Evolutionary conservation across 2,329 filamentous ascomycete genomes (phyloP).

Genomic region (Phoma sp.): DNA sequence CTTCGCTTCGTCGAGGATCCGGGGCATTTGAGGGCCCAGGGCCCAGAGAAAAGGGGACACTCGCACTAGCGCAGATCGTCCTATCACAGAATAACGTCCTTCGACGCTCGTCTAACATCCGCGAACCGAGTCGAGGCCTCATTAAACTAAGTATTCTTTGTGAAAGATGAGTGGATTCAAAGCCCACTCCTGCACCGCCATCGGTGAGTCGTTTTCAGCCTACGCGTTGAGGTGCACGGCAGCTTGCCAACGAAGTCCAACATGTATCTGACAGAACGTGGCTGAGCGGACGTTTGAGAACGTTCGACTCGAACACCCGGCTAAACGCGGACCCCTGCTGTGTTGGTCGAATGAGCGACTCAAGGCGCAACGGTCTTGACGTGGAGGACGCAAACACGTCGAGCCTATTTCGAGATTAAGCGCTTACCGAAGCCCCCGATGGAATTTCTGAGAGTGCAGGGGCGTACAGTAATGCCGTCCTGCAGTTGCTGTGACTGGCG

Average conservation of each 20-base stretch:
- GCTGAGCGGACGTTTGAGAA: slow-evolving; percentile 2
- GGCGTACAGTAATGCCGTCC: background rate
- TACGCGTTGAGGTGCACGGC: background rate
- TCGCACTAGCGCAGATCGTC: slow-evolving; percentile 8
- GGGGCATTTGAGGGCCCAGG: background rate
- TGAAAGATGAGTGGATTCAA: background rate
- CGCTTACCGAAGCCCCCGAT: background rate
- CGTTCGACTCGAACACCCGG: background rate
- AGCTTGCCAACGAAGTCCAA: background rate
- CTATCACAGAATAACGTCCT: slow-evolving; percentile 4
- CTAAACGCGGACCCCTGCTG: slow-evolving; percentile 13
- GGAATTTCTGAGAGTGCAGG: background rate
- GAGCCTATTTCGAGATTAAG: no score
- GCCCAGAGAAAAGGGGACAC: slow-evolving; percentile 8
- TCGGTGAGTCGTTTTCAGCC: background rate
- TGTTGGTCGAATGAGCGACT: background rate
- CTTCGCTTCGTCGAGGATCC: background rate
- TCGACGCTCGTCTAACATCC: background rate
- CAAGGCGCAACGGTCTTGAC: slow-evolving; percentile 1
- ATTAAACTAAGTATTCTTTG: background rate
- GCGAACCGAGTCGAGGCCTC: background rate
- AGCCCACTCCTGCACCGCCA: background rate
- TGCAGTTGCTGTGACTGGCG: background rate
- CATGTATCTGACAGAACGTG: slow-evolving; percentile 13
- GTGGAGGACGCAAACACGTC: background rate